Evolutionary conservation across 257 asterid genomes (phyloP).

Genomic region (Ilex aquifolium): DNA sequence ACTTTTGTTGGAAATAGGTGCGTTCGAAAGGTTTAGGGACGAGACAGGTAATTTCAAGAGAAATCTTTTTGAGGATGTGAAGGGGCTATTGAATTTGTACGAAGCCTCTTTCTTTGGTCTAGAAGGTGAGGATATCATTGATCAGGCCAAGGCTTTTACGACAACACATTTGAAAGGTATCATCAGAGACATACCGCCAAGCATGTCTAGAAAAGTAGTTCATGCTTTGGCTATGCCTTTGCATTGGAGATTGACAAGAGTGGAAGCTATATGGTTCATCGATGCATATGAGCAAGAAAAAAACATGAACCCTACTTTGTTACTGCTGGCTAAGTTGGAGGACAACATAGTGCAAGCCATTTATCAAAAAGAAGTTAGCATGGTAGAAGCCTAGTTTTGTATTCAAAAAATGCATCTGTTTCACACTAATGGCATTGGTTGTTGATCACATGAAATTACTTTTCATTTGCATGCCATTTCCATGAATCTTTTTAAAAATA

Average conservation of each 20-base stretch:
- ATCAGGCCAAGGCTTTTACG: slow-evolving; percentile 19
- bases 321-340: not conserved
- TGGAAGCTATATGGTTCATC: slow-evolving; percentile 5
- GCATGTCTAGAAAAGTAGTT: not conserved
- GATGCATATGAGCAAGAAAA: not conserved
- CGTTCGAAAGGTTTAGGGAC: slow-evolving; percentile 21
- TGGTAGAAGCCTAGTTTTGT: not conserved
- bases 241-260: slow-evolving; percentile 8
- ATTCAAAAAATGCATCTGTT: no score
- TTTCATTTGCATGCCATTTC: no score
- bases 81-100: slow-evolving; percentile 21
- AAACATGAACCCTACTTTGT: not conserved
- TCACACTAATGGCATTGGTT: no score
- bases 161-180: slow-evolving; percentile 3
- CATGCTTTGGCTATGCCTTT: slow-evolving; percentile 11
- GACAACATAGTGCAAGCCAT: not conserved
- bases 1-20: slow-evolving; percentile 11
- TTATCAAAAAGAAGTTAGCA: not conserved
- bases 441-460: no score
- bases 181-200: not conserved
- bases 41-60: slow-evolving; percentile 16
- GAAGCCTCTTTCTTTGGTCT: slow-evolving; percentile 26
- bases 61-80: slow-evolving; percentile 8
- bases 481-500: no score
- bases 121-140: slow-evolving; percentile 21